Percentiles rank a stretch among this genome's conserved stretches.
Conservation (phyloP, 768 basidiomycete species). For the Boletellus ananas region DNA sequence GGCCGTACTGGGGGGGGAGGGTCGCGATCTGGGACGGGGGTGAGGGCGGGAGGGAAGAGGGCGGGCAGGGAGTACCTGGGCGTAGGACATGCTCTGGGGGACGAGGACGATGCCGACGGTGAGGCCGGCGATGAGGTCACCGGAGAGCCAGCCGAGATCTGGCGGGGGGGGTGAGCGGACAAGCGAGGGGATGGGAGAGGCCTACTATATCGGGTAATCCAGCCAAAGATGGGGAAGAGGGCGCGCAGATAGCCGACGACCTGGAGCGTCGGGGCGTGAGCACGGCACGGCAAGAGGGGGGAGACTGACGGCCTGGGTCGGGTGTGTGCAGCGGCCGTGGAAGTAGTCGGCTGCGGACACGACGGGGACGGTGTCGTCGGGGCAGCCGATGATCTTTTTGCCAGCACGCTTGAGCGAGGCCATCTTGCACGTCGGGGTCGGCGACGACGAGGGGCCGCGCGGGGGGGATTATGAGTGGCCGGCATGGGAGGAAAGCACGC, state of each 20-base stretch:
- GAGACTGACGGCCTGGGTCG: slow-evolving; percentile 47
- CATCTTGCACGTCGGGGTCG: too few species aligned
- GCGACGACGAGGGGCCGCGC: not conserved
- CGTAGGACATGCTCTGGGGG: slow-evolving; percentile 92
- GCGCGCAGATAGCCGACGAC: slow-evolving; percentile 57
- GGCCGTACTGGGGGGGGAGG: slow-evolving; percentile 81
- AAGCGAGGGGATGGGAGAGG: slow-evolving; percentile 7
- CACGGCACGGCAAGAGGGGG: not conserved
- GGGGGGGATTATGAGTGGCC: too few species aligned
- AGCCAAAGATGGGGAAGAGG: slow-evolving; percentile 81
- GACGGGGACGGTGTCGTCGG: slow-evolving; percentile 56
- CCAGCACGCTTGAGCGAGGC: slow-evolving; percentile 42
- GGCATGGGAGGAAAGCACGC: slow-evolving; percentile 24
- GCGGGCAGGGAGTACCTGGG: slow-evolving; percentile 42
- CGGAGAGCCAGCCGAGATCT: slow-evolving; percentile 79
- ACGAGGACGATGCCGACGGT: slow-evolving; percentile 96
- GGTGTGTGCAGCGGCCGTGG: slow-evolving; percentile 37
- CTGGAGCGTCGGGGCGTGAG: slow-evolving; percentile 34
- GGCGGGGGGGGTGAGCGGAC: not conserved
- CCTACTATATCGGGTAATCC: slow-evolving; percentile 86
- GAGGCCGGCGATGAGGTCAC: slow-evolving; percentile 85
- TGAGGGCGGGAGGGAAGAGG: not conserved
- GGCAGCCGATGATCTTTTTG: slow-evolving; percentile 58
- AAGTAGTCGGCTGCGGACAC: slow-evolving; percentile 60
- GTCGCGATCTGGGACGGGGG: slow-evolving; percentile 61